Evolutionary conservation across 2,329 filamentous ascomycete genomes (phyloP), one percentile per base, ranked within the genome.

Genomic region (Rhytidhysteron rufulum): DNA sequence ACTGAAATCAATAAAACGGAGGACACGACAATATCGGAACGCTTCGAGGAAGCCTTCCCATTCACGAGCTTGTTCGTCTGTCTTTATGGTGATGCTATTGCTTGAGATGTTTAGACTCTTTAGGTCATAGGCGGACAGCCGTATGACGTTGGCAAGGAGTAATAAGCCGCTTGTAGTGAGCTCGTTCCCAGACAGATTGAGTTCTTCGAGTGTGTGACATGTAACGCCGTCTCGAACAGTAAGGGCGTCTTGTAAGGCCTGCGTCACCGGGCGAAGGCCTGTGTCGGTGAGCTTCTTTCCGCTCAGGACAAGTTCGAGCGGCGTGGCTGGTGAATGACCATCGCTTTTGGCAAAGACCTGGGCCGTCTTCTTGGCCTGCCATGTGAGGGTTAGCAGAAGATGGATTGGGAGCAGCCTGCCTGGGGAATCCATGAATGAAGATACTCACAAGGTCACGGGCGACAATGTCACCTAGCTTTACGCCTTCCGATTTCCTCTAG

Each of bases 221-320:
- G 35, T 34, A 13, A 42, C 17, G 57, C 63, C 39, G 54, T 32
- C 17, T 8, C 25, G 55, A 31, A 55, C 63, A 18, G 52, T 44
- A 39, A 74, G 55, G 7, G 68, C 70, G 16, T 55, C 47, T 15
- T 65, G 48, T 8, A 77, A 55, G 15, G 68, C 69, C 36, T 64
- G 58, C n/a, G 67, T 63, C 43, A 75, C 62, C 11, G 64, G 60
- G 3, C 43, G 45, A 9, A 74, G 60, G 8, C 72, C 72, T 7
- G 69, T 66, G 40, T 74, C 70, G 2, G 66, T 69, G n/a, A 75
- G 57, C 7, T 58, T 50, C 52, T 71, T 76, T 25, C 61, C 62
- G 4, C 66, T 62, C 11, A 73, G 56, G 39, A 72, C 69, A 41
- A 77, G 62, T 39, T 75, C 71, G 17, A 76, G 44, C 11, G 48